phyloP scores from a whole-genome alignment of 75 land plant genomes.

The Azolla pinnata region DNA sequence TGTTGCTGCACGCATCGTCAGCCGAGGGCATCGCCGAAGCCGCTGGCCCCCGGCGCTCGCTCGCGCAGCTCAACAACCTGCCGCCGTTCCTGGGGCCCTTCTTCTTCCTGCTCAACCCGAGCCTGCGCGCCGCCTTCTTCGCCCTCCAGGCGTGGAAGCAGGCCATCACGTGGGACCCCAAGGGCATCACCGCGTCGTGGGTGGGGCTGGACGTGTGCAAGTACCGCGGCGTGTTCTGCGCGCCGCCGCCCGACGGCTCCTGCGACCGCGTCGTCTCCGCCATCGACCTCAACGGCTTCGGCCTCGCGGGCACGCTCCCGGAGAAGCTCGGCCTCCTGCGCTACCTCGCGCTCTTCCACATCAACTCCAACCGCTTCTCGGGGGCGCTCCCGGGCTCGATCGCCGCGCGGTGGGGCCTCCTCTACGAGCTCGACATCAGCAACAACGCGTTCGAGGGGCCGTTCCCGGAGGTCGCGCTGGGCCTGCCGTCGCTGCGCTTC shows the following conservation, averaged over 20 bases:
- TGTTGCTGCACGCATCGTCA: too few species aligned
- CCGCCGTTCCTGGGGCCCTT: too few species aligned
- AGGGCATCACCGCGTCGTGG: slow-evolving; percentile 51
- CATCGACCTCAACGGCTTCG: slow-evolving; percentile 55
- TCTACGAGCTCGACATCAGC: slow-evolving; percentile 51
- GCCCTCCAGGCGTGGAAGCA: slow-evolving; percentile 89
- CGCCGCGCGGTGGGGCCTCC: slow-evolving; percentile 5
- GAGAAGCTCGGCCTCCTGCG: slow-evolving; percentile 57
- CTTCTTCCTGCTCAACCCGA: slow-evolving; percentile 17
- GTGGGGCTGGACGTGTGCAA: slow-evolving; percentile 56
- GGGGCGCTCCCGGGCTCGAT: slow-evolving; percentile 30
- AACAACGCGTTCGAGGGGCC: slow-evolving; percentile 31
- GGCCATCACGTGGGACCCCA: slow-evolving; percentile 58
- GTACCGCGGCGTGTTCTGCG: slow-evolving; percentile 73
- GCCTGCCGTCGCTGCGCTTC: slow-evolving; percentile 24
- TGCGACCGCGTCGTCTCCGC: slow-evolving; percentile 52
- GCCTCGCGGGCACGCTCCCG: slow-evolving; percentile 45
- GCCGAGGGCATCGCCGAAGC: too few species aligned
- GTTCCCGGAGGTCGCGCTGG: slow-evolving; percentile 22
- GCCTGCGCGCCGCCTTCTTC: slow-evolving; percentile 43
- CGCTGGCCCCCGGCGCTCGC: too few species aligned
- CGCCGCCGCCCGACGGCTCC: slow-evolving; percentile 45
- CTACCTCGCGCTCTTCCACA: slow-evolving; percentile 63
- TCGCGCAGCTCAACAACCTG: too few species aligned
- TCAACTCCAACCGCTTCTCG: slow-evolving; percentile 64